Percentiles rank a stretch among this genome's conserved stretches.
Conservation (phyloP, 2,329 filamentous ascomycete species). For the Madurella mycetomatis region DNA sequence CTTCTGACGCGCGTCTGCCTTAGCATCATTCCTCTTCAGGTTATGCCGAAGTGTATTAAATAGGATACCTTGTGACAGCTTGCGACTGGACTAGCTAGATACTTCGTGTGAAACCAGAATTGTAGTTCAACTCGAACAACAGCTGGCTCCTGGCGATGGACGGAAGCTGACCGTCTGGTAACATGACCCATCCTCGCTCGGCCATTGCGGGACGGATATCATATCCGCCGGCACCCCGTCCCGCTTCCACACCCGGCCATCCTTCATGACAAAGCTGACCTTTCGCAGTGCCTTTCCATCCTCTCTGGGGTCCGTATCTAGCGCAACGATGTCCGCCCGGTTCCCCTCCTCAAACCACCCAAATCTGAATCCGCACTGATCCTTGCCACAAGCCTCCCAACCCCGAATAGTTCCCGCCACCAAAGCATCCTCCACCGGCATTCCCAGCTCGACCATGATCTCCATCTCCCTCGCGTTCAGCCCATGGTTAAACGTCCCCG, state of each 20-base stretch:
- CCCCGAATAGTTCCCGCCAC: conserved; percentile 48
- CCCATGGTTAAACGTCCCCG: conserved; percentile 50
- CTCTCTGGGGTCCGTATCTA: conserved; percentile 40
- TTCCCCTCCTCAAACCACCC: conserved; percentile 47
- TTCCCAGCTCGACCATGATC: conserved; percentile 47
- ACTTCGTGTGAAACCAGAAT: too few relatives aligned
- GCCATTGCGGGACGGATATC: conserved; percentile 17
- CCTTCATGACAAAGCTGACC: conserved; percentile 55
- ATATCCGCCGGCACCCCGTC: conserved; percentile 28
- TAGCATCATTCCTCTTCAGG: too few relatives aligned
- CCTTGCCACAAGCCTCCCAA: conserved; percentile 52
- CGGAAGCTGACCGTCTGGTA: too few relatives aligned
- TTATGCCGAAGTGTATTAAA: too few relatives aligned
- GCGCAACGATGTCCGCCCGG: conserved; percentile 48
- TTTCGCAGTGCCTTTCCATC: conserved; percentile 41
- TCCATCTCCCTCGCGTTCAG: conserved; percentile 51
- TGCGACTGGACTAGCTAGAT: too few relatives aligned
- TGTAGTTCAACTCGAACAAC: conserved; percentile 1
- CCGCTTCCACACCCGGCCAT: conserved; percentile 43
- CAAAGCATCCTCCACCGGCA: conserved; percentile 47
- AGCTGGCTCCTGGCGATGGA: background rate
- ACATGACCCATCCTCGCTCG: conserved; percentile 16
- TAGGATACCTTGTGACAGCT: too few relatives aligned
- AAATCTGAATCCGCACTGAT: conserved; percentile 48
- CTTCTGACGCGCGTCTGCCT: too few relatives aligned